Evolutionary conservation across 352 stramenopile genomes (phyloP), one percentile per base, ranked within the genome.

Genomic region (Globisporangium cystogenes): DNA sequence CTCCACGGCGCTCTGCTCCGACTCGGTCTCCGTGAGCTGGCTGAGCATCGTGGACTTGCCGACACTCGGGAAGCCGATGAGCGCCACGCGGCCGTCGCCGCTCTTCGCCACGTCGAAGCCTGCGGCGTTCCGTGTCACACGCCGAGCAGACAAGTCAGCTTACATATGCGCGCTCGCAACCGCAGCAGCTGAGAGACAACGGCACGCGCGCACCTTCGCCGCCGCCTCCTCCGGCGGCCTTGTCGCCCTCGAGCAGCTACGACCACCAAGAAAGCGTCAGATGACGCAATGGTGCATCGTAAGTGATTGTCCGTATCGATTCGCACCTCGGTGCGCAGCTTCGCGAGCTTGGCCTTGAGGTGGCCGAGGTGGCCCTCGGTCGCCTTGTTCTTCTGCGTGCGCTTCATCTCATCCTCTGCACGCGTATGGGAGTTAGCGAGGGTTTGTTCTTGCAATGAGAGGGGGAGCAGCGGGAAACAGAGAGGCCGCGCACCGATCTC

Each of bases 321-420:
- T 23, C 35, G 27, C 43, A 93, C 78, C 71, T 99, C 96, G n/a
- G 91, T 96, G 46, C 97, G 94, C 31, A 99, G 72, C 74, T 99
- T 99, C 35, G 97, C 96, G 33, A 99, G 78, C 77, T 99, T 99
- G 35, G 97, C 97, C 72, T 99, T 99, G 29, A 99, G 72, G 43
- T 86, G 81, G 10, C 95, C 94, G 27, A 98, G 76, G 64, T 95
- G 87, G 7, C 72, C 67, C 61, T 95, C 87, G 6, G 85, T 96
- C 43, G 93, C 94, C 76, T 99, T 99, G 70, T 99, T 99, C 68
- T 99, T 99, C 76, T 99, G 96, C 48, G 96, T 99, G 64, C 94
- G 79, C 61, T 93, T 94, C 83, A 99, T 98, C 72, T 98, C 91
- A 90, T 95, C 80, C 82, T 97, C 86, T 96, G 61, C 12, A 45